Evolutionary conservation across 345 rosid species (phyloP).

Genomic region (Eutrema japonicum): DNA sequence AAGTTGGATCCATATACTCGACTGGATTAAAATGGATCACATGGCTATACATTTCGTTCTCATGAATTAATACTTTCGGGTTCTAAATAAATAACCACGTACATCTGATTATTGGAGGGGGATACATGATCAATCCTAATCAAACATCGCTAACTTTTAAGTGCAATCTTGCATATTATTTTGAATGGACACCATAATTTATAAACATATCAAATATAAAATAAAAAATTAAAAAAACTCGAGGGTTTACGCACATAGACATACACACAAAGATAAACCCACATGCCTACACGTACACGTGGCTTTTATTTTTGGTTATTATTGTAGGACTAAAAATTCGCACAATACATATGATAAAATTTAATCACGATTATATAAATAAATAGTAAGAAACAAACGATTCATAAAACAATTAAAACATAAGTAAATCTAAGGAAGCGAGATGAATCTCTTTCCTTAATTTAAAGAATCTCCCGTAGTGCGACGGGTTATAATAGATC

Average conservation of each 20-base stretch:
- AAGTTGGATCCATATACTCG: too few species aligned
- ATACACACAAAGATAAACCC: slow-evolving; percentile 20
- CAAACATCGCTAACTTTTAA: background rate
- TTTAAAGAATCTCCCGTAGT: too few species aligned
- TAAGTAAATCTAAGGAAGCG: too few species aligned
- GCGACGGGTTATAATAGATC: too few species aligned
- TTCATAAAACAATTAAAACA: too few species aligned
- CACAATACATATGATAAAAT: too few species aligned
- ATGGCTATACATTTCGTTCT: background rate
- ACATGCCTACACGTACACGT: slow-evolving; percentile 21
- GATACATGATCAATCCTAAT: background rate
- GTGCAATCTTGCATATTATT: background rate
- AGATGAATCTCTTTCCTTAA: too few species aligned
- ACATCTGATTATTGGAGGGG: background rate
- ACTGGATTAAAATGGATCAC: background rate
- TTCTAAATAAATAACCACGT: too few species aligned
- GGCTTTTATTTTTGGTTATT: slow-evolving; percentile 5
- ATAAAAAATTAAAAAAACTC: background rate
- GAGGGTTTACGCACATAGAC: background rate
- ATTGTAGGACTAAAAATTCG: too few species aligned
- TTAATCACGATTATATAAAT: too few species aligned
- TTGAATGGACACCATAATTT: slow-evolving; percentile 6
- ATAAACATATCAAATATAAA: background rate
- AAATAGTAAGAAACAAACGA: too few species aligned
- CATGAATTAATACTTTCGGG: too few species aligned